These are phyloP conservation scores for Aphanomyces cochlioides DNA, from an alignment of 352 stramenopile genomes.

Conservation along the genomic window DNA sequence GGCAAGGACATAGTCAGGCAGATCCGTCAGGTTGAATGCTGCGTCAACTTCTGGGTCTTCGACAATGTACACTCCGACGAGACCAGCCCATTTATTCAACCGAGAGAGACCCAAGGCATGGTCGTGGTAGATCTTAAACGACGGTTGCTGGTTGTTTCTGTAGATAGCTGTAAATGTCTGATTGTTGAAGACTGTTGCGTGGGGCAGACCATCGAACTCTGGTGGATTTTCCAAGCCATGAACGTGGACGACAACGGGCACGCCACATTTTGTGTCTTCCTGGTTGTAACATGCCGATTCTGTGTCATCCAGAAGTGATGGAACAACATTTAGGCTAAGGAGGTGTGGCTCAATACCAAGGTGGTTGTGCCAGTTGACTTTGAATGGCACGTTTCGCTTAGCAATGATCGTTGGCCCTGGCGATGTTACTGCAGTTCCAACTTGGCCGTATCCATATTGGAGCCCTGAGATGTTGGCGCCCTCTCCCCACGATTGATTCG, in stretches of 20 bases:
- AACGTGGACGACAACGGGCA: slow-evolving; percentile 55
- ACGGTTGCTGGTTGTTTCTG: slow-evolving; percentile 60
- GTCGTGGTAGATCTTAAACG: slow-evolving; percentile 74
- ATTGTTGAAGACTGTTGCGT: slow-evolving; percentile 61
- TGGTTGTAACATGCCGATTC: slow-evolving; percentile 52
- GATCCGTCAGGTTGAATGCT: slow-evolving; percentile 37
- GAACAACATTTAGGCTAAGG: slow-evolving; percentile 48
- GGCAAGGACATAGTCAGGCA: slow-evolving; percentile 56
- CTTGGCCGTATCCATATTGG: slow-evolving; percentile 45
- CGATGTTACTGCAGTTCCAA: slow-evolving; percentile 33
- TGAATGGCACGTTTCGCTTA: slow-evolving; percentile 40
- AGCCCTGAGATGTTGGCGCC: slow-evolving; percentile 36
- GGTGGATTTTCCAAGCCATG: slow-evolving; percentile 63
- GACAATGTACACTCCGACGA: slow-evolving; percentile 60
- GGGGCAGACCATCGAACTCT: slow-evolving; percentile 57
- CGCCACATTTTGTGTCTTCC: slow-evolving; percentile 45
- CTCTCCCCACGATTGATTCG: slow-evolving; percentile 46
- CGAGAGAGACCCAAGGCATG: slow-evolving; percentile 65
- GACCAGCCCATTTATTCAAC: slow-evolving; percentile 60
- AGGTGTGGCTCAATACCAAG: slow-evolving; percentile 44
- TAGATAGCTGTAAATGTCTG: slow-evolving; percentile 54
- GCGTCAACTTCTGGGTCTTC: slow-evolving; percentile 48
- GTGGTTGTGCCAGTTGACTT: slow-evolving; percentile 53
- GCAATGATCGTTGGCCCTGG: slow-evolving; percentile 53
- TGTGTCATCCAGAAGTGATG: slow-evolving; percentile 36